Conservation (phyloP, 2,329 filamentous ascomycete genomes). For the Penicillium sp. region DNA sequence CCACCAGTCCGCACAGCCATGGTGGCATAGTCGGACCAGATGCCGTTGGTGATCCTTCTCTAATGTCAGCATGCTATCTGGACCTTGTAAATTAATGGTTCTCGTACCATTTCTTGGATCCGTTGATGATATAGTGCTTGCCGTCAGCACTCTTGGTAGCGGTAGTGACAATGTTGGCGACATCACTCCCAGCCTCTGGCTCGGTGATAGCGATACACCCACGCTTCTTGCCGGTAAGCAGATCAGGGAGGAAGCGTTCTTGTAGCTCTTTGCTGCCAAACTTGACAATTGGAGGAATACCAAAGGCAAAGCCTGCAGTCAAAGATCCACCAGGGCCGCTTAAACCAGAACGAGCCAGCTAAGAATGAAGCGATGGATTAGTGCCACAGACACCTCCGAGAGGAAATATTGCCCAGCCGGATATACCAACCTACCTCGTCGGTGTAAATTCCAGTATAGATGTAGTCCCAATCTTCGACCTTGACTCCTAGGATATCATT, state of each 20-base stretch:
- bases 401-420: too few species aligned
- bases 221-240: constrained; percentile 66
- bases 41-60: constrained; percentile 66
- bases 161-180: constrained; percentile 70
- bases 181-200: constrained; percentile 71
- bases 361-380: not conserved
- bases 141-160: constrained; percentile 64
- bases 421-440: constrained; percentile 56
- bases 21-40: constrained; percentile 67
- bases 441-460: constrained; percentile 69
- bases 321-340: constrained; percentile 65
- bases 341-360: constrained; percentile 67
- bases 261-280: constrained; percentile 65
- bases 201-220: constrained; percentile 79
- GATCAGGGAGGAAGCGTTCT: constrained; percentile 66
- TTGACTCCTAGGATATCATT: constrained; percentile 66
- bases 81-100: not conserved
- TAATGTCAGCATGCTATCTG: not conserved
- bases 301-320: constrained; percentile 72
- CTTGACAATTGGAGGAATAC: constrained; percentile 70
- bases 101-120: constrained; percentile 72
- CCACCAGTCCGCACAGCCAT: constrained; percentile 76
- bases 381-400: not conserved
- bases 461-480: constrained; percentile 73
- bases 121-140: constrained; percentile 69